Evolutionary conservation across 345 rosid species (phyloP).

Genomic region (Viola odorata): DNA sequence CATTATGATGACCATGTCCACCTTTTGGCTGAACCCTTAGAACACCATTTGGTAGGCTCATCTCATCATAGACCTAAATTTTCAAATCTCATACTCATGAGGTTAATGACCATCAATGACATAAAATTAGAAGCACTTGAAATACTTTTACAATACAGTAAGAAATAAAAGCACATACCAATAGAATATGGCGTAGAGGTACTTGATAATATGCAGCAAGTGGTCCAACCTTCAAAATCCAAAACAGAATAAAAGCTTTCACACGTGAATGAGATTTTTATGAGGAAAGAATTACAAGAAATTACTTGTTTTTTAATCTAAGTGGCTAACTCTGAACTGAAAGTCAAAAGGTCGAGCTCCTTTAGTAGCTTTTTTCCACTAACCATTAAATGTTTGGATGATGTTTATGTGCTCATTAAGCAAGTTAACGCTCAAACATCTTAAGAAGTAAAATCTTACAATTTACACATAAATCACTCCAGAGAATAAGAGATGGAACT

Average conservation of each 20-base stretch:
- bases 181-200: slow-evolving; percentile 74
- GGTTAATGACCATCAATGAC: not conserved
- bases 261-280: no score
- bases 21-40: slow-evolving; percentile 81
- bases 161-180: slow-evolving; percentile 37
- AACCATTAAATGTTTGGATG: not conserved
- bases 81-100: slow-evolving; percentile 7
- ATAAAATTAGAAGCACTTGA: not conserved
- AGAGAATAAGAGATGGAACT: slow-evolving; percentile 22
- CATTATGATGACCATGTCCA: slow-evolving; percentile 85
- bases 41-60: slow-evolving; percentile 91
- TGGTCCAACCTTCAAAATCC: slow-evolving; percentile 62
- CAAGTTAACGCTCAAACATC: not conserved
- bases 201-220: slow-evolving; percentile 89
- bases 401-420: not conserved
- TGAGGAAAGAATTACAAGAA: no score
- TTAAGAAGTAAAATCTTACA: no score
- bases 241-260: slow-evolving; percentile 5
- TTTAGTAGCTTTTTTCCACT: no score
- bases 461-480: not conserved
- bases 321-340: no score
- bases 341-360: no score
- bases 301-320: no score
- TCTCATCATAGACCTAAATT: slow-evolving; percentile 69
- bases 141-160: not conserved